Evolutionary conservation across 2,329 filamentous ascomycete genomes (phyloP).

Genomic region (Penicillium sp.): DNA sequence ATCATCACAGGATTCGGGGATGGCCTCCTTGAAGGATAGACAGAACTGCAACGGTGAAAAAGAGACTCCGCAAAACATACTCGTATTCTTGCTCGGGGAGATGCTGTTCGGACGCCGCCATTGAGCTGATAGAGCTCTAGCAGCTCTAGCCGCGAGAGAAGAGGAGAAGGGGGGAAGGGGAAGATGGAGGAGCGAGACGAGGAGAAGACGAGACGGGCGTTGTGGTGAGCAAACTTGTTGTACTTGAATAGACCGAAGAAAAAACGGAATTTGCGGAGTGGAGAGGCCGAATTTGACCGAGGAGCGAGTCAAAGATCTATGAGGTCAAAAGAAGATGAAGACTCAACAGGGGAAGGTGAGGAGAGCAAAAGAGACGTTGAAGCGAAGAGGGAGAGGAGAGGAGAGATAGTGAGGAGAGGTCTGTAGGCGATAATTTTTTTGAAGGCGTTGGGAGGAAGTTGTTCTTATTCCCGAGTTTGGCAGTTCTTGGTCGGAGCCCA

Average conservation of each 20-base stretch:
- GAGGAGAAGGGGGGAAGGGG: constrained; percentile 18
- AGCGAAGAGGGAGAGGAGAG: constrained; percentile 7
- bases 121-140: constrained; percentile 43
- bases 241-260: constrained; percentile 25
- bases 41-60: neutral
- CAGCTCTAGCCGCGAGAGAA: constrained; percentile 37
- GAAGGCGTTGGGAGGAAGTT: constrained; percentile 16
- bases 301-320: constrained; percentile 8
- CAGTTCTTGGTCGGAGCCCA: constrained; percentile 8
- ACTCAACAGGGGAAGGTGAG: constrained; percentile 1
- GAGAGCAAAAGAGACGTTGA: constrained; percentile 11
- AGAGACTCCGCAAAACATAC: constrained; percentile 38
- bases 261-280: constrained; percentile 27
- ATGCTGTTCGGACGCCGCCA: constrained; percentile 49
- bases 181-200: neutral
- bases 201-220: constrained; percentile 1
- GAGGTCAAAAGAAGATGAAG: constrained; percentile 6
- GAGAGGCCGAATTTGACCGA: constrained; percentile 17
- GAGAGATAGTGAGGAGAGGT: constrained; percentile 7
- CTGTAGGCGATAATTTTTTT: constrained; percentile 13
- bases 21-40: neutral
- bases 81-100: constrained; percentile 52
- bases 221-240: constrained; percentile 15
- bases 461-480: constrained; percentile 6
- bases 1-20: neutral